Percentiles rank a stretch among this genome's conserved stretches.
phyloP scores from a whole-genome alignment of 495 filamentous ascomycete species.

The Filosporella fistucella region DNA sequence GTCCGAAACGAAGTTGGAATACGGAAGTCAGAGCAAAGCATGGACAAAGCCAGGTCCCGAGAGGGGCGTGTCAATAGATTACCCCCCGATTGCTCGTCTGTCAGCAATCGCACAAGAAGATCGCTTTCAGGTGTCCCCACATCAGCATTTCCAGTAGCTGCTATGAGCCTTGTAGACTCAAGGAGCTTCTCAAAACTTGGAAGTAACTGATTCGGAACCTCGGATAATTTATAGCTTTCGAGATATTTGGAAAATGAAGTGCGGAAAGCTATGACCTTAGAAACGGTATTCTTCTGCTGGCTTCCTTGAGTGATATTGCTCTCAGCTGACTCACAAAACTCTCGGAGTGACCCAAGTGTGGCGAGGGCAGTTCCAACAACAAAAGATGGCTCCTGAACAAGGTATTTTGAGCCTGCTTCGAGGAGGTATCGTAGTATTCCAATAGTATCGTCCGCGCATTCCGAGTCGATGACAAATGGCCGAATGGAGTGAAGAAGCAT shows the following conservation, averaged over 20 bases:
- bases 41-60: constrained; percentile 62
- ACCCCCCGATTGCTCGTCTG: constrained; percentile 57
- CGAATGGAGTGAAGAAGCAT: constrained; percentile 82
- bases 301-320: constrained; percentile 68
- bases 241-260: constrained; percentile 68
- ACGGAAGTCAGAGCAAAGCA: constrained; percentile 71
- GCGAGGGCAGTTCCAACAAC: constrained; percentile 73
- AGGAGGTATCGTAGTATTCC: constrained; percentile 86
- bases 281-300: constrained; percentile 65
- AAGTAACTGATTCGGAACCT: constrained; percentile 39
- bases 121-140: constrained; percentile 63
- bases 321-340: constrained; percentile 64
- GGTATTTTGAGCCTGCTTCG: constrained; percentile 58
- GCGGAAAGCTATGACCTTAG: constrained; percentile 61
- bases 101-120: constrained; percentile 67
- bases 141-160: constrained; percentile 52
- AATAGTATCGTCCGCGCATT: constrained; percentile 89
- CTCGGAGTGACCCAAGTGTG: constrained; percentile 65
- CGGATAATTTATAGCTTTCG: constrained; percentile 12
- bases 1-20: constrained; percentile 45
- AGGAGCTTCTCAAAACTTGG: constrained; percentile 61
- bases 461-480: constrained; percentile 70
- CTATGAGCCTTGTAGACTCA: constrained; percentile 53
- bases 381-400: constrained; percentile 64
- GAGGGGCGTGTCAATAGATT: constrained; percentile 65